phyloP scores from a whole-genome alignment of 208 protist genomes.

The Acanthamoeba healyi region DNA sequence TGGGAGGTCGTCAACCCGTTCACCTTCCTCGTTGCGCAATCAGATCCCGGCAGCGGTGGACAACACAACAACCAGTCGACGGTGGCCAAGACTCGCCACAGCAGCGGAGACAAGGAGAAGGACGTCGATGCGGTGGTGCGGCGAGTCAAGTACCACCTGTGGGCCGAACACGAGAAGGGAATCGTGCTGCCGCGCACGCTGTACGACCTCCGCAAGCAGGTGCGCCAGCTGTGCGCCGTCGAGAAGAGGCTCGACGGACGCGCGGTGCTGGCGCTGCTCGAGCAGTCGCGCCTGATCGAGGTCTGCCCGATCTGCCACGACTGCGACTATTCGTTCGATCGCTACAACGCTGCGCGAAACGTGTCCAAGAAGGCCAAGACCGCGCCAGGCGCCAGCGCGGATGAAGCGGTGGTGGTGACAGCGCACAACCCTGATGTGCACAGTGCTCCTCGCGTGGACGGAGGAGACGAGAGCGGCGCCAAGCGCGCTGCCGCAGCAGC shows the following conservation, averaged over 20 bases:
- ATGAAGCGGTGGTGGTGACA: too few species aligned
- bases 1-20: background rate
- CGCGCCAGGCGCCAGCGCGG: background rate
- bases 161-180: background rate
- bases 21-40: background rate
- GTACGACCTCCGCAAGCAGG: background rate
- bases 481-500: background rate
- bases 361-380: background rate
- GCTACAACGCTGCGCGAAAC: background rate
- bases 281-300: background rate
- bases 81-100: background rate
- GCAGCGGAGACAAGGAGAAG: background rate
- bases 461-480: background rate
- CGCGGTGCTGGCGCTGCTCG: background rate
- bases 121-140: background rate
- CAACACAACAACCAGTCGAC: background rate
- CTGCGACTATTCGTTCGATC: background rate
- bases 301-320: slow-evolving; percentile 21
- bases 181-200: slow-evolving; percentile 7
- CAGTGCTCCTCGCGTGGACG: too few species aligned
- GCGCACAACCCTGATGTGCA: too few species aligned
- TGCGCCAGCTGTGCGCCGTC: background rate
- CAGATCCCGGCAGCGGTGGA: background rate
- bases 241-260: slow-evolving; percentile 4
- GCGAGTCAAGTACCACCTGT: slow-evolving; percentile 1